These are phyloP conservation scores for Oldenlandia corymbosa DNA, from an alignment of 257 asterid genomes.

Conservation along the genomic window DNA sequence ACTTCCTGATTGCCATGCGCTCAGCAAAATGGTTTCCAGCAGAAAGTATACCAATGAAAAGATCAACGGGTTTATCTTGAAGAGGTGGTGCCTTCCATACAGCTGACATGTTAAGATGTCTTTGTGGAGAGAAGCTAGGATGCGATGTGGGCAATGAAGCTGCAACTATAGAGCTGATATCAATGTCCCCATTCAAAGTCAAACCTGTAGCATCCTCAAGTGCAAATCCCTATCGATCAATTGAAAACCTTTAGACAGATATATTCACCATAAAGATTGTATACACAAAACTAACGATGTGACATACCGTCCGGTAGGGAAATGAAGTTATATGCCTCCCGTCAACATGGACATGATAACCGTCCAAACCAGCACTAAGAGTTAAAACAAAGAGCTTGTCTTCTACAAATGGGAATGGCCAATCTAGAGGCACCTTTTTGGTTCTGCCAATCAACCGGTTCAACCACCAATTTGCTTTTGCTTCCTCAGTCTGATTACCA, in stretches of 20 bases:
- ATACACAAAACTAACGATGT: not conserved
- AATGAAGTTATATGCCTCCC: slow-evolving; percentile 94
- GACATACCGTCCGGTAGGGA: slow-evolving; percentile 86
- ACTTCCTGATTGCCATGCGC: slow-evolving; percentile 88
- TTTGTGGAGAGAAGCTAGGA: slow-evolving; percentile 92
- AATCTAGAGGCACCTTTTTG: slow-evolving; percentile 58
- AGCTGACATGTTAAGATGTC: slow-evolving; percentile 71
- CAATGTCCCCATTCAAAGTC: slow-evolving; percentile 69
- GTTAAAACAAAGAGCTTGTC: slow-evolving; percentile 80
- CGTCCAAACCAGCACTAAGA: slow-evolving; percentile 93
- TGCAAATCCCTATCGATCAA: slow-evolving; percentile 59
- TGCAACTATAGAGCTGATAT: slow-evolving; percentile 67
- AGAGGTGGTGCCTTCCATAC: slow-evolving; percentile 83
- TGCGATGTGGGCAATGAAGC: slow-evolving; percentile 87
- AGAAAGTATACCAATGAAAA: slow-evolving; percentile 88
- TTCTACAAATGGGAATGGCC: slow-evolving; percentile 93
- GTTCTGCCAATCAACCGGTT: slow-evolving; percentile 72
- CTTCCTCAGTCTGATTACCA: slow-evolving; percentile 58
- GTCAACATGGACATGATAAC: slow-evolving; percentile 81
- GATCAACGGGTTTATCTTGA: slow-evolving; percentile 49
- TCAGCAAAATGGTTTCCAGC: slow-evolving; percentile 98
- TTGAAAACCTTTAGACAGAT: slow-evolving; percentile 9
- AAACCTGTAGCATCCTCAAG: slow-evolving; percentile 98
- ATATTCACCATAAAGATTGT: not conserved
- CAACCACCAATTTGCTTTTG: slow-evolving; percentile 82